phyloP scores from a whole-genome alignment of 495 filamentous ascomycete genomes.

The Platismatia glauca region DNA sequence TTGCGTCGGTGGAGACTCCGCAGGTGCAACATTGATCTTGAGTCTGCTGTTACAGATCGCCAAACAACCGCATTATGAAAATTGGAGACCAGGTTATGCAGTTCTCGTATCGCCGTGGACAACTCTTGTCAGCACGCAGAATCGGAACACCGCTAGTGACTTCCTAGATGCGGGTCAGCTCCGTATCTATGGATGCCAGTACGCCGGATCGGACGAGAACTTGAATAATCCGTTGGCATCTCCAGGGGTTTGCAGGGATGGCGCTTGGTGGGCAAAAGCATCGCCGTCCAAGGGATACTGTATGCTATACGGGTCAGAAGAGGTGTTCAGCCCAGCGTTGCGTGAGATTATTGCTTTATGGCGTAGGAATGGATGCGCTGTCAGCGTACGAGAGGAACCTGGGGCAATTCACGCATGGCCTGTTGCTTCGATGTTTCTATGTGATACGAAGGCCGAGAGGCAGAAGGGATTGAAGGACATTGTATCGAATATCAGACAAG shows the following conservation, averaged over 20 bases:
- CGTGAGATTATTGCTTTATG: slow-evolving; percentile 42
- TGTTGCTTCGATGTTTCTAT: slow-evolving; percentile 60
- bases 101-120: slow-evolving; percentile 43
- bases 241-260: slow-evolving; percentile 56
- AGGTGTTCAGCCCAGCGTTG: slow-evolving; percentile 60
- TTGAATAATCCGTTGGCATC: slow-evolving; percentile 50
- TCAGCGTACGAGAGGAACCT: slow-evolving; percentile 44
- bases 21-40: slow-evolving; percentile 60
- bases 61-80: slow-evolving; percentile 27
- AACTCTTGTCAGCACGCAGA: slow-evolving; percentile 21
- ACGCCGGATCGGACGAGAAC: slow-evolving; percentile 42
- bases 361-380: slow-evolving; percentile 33
- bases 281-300: slow-evolving; percentile 50
- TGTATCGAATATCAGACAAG: slow-evolving; percentile 37
- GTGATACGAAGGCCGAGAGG: slow-evolving; percentile 44
- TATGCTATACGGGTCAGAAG: slow-evolving; percentile 60
- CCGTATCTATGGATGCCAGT: slow-evolving; percentile 54
- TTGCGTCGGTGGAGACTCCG: slow-evolving; percentile 63
- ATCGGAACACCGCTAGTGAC: slow-evolving; percentile 45
- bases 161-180: slow-evolving; percentile 38
- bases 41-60: slow-evolving; percentile 55
- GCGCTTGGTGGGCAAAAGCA: slow-evolving; percentile 52
- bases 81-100: slow-evolving; percentile 44
- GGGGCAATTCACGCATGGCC: slow-evolving; percentile 74
- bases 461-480: slow-evolving; percentile 49